Evolutionary conservation across 23 red algal species (phyloP).

Genomic region (Porphyridium purpureum): DNA sequence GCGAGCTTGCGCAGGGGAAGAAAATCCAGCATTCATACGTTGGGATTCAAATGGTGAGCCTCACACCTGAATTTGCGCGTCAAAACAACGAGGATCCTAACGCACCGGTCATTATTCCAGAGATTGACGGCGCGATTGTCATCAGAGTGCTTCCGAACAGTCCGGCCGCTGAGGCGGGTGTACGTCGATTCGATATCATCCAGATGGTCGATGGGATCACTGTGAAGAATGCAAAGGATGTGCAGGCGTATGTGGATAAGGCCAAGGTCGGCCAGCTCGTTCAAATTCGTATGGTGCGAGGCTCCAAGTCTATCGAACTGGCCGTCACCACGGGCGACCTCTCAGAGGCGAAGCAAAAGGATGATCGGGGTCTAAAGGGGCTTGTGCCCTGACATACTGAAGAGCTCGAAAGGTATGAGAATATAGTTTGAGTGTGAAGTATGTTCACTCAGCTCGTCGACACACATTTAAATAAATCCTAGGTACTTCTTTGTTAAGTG

Average conservation of each 20-base stretch:
- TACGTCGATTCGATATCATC: slow-evolving; percentile 93
- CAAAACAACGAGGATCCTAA: slow-evolving; percentile 95
- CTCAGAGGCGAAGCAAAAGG: slow-evolving; percentile 3
- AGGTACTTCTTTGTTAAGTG: too few relatives aligned
- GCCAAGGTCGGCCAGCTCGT: slow-evolving; percentile 71
- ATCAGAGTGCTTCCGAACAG: slow-evolving; percentile 80
- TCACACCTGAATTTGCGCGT: slow-evolving; percentile 63
- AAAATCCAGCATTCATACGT: slow-evolving; percentile 85
- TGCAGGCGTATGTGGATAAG: slow-evolving; percentile 61
- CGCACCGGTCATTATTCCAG: slow-evolving; percentile 68
- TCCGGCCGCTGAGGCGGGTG: slow-evolving; percentile 72
- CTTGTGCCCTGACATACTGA: too few relatives aligned
- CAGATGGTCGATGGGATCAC: slow-evolving; percentile 60
- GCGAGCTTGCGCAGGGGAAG: slow-evolving; percentile 60
- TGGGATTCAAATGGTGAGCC: slow-evolving; percentile 74
- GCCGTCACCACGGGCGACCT: slow-evolving; percentile 77
- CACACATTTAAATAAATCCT: too few relatives aligned
- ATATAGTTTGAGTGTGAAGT: too few relatives aligned
- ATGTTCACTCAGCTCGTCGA: too few relatives aligned
- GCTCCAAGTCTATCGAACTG: slow-evolving; percentile 37
- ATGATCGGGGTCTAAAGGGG: too few relatives aligned
- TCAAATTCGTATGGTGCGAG: slow-evolving; percentile 49
- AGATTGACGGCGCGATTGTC: slow-evolving; percentile 82
- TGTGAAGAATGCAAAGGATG: slow-evolving; percentile 56
- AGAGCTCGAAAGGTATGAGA: too few relatives aligned